phyloP scores from a whole-genome alignment of 2,329 filamentous ascomycete species.

The Microdochium paspali region DNA sequence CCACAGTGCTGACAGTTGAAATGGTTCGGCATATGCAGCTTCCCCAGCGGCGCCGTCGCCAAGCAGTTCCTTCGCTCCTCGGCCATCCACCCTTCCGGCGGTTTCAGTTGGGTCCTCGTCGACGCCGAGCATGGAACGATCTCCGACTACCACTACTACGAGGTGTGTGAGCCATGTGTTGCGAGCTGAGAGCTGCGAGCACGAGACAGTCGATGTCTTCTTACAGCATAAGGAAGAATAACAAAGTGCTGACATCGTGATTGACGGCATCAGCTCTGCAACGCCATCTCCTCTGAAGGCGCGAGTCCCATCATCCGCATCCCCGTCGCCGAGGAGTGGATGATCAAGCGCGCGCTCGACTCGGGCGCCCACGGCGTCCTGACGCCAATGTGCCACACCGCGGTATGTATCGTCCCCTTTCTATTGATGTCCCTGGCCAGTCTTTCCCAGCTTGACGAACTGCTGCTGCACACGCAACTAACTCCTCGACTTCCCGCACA shows the following conservation, averaged over 20 bases:
- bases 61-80: constrained; percentile 46
- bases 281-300: constrained; percentile 7
- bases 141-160: constrained; percentile 7
- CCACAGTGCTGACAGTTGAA: not conserved
- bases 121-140: constrained; percentile 15
- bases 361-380: constrained; percentile 19
- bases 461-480: constrained; percentile 13
- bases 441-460: too few species aligned
- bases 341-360: constrained; percentile 21
- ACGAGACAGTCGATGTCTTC: too few species aligned
- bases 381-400: constrained; percentile 15
- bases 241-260: constrained; percentile 22
- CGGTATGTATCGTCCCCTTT: too few species aligned
- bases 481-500: constrained; percentile 40
- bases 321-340: constrained; percentile 14
- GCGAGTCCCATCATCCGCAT: constrained; percentile 13
- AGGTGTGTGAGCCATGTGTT: too few species aligned
- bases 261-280: constrained; percentile 45
- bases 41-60: constrained; percentile 19
- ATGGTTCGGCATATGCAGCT: constrained; percentile 5
- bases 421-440: not conserved
- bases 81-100: constrained; percentile 39
- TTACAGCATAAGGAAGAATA: not conserved
- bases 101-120: constrained; percentile 18
- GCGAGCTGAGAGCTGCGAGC: too few species aligned